Evolutionary conservation across 2,329 filamentous ascomycete genomes (phyloP), one percentile per base, ranked within the genome.

Genomic region (Ciborinia camelliae): DNA sequence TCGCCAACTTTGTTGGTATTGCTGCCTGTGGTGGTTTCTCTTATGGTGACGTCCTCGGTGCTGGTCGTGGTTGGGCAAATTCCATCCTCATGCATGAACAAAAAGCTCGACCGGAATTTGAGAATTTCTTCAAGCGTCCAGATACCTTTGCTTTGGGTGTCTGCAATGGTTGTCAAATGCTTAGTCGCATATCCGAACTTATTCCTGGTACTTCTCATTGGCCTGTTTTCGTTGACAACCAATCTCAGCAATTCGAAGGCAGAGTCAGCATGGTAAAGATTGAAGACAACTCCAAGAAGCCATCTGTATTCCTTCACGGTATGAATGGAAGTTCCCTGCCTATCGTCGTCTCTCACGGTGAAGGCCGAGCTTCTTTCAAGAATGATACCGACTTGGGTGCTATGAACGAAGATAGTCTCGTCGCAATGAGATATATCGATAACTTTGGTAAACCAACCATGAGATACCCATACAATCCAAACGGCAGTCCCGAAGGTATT

Each of bases 21-120:
- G 95, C 94, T 43, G 92, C 92, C n/a, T 96, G 93, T 70, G 95
- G 95, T 75, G 95, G 95, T 58, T 98, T 99, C 84, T 96, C 91
- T 20, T 98, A 97, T 75, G 92, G 92, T 68, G 81, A 82, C 68
- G 90, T 94, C 45, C 85, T 98, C 0, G 95, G 94, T 66, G 95
- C 95, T n/a, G 95, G 95, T 62, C 90, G 94, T 73, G 95, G 95
- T 51, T 99, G 95, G 95, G 92, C 95, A 5, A 93, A 96, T 78
- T 94, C 90, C 2, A 92, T 98, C 47, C 84, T 98, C 23, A 85
- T 96, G 76, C 92, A 98, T 78, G 84, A 84, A 30, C 80, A 89
- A 65, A 88, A 89, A 50, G 83, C 84, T 2, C 86, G 92, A 50
- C 82, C 83, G 65, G 90, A 94, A 71, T 97, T 98, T 79, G 81